A percentile compares a stretch with the other conserved stretches of the same genome.
These are phyloP conservation scores for Nicotiana knightiana DNA, from an alignment of 257 asterid species.

Conservation along the genomic window DNA sequence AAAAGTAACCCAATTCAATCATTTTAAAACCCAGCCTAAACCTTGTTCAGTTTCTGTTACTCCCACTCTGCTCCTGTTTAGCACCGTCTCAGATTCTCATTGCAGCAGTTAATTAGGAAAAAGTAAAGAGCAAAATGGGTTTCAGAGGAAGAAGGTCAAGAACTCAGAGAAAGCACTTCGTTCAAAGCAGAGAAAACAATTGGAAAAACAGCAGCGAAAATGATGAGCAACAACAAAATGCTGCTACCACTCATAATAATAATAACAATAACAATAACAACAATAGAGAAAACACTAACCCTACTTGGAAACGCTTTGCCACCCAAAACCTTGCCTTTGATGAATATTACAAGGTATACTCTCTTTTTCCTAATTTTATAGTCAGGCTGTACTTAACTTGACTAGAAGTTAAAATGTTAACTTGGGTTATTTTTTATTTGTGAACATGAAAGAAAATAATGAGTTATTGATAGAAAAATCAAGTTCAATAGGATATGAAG, in stretches of 20 bases:
- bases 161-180: constrained; percentile 89
- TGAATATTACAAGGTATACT: constrained; percentile 73
- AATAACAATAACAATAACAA: background rate
- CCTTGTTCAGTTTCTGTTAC: background rate
- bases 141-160: constrained; percentile 88
- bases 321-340: constrained; percentile 72
- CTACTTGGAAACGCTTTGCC: constrained; percentile 60
- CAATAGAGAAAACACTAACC: constrained; percentile 15
- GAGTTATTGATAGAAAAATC: background rate
- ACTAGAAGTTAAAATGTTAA: background rate
- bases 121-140: constrained; percentile 41
- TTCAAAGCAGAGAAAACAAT: constrained; percentile 69
- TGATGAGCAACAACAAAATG: constrained; percentile 16
- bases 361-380: background rate
- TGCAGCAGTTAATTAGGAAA: constrained; percentile 4
- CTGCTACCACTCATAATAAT: constrained; percentile 22
- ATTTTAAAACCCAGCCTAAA: background rate
- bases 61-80: background rate
- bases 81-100: background rate
- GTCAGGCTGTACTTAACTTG: background rate
- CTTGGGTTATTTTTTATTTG: background rate
- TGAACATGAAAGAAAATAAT: too few relatives aligned
- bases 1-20: background rate
- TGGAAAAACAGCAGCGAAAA: constrained; percentile 71
- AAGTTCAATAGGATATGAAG: background rate